Evolutionary conservation across 306 rosid species (phyloP), one percentile per base, ranked within the genome.

Genomic region (Rosa persica): DNA sequence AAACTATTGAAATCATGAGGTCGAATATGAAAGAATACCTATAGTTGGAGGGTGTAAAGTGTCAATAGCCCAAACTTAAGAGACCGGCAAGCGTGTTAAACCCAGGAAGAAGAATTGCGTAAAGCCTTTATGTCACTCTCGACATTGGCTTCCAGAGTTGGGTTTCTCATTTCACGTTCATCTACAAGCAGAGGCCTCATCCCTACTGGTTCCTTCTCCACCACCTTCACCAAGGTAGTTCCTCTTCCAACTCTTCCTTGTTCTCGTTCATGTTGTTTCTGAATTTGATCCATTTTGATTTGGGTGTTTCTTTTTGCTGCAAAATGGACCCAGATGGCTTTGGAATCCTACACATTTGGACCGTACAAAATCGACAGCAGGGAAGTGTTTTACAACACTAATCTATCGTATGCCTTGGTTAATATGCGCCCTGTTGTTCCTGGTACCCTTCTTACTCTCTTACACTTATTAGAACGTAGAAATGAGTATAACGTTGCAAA

Each of bases 401-500:
- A 58, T 13, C 95, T 90, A 58, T 92, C 98, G 30, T 95, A 81
- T 61, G 98, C 98, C 55, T 65, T 89, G 89, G 98, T 95, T 73
- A 92, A 95, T 73, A 89, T 95, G 8, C 98, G 97, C 75, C 98
- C 98, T 78, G 77, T 80, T 87, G 85, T 95, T 76, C 98, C 98
- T 81, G 98, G 98, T 95, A 75, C 61, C 5, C 15, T 6, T 3
- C n/a, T 22, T 44, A 19, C 22, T 51, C 70, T 38, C n/a, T 11
- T 76, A 39, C 42, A 4, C 36, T 65, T 20, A 0, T 9, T 25
- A 13, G 51, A 30, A 34, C 30, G 8, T 27, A 11, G 57, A 40
- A 57, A 23, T 70, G 6, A 52, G 54, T 66, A 47, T 80, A 52
- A 67, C 71, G 70, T 57, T 69, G 22, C 62, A 38, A 15, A 62